phyloP scores from a whole-genome alignment of 1,139 yeast genomes.

The Dujonia santamariae region DNA sequence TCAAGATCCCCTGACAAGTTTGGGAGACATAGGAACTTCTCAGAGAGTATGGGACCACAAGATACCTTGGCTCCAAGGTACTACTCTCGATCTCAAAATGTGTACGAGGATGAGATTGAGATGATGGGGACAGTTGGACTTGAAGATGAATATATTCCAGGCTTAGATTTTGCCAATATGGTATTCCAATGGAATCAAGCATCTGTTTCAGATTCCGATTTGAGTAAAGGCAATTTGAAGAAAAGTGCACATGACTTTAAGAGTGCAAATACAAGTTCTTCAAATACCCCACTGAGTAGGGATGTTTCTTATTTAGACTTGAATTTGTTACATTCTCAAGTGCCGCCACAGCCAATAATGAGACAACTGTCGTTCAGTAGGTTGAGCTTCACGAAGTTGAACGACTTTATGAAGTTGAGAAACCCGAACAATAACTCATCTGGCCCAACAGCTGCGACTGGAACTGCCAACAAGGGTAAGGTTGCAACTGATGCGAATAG shows the following conservation, averaged over 20 bases:
- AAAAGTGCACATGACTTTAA: background rate
- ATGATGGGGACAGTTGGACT: constrained; percentile 34
- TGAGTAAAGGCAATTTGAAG: background rate
- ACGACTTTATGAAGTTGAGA: constrained; percentile 26
- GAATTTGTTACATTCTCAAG: constrained; percentile 45
- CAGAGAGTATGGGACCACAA: background rate
- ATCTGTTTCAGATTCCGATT: constrained; percentile 10
- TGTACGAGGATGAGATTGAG: constrained; percentile 15
- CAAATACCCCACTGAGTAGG: constrained; percentile 26
- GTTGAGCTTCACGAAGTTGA: constrained; percentile 19
- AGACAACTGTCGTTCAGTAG: constrained; percentile 9
- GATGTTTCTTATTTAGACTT: constrained; percentile 39
- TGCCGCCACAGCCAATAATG: constrained; percentile 44
- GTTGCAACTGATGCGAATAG: background rate
- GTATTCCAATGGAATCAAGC: constrained; percentile 35
- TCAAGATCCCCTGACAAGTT: constrained; percentile 1
- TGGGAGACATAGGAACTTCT: constrained; percentile 2
- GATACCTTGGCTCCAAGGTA: constrained; percentile 14
- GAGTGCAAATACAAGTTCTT: constrained; percentile 15
- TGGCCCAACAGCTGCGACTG: background rate
- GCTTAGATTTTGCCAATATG: constrained; percentile 50
- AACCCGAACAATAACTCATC: constrained; percentile 13
- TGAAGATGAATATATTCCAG: constrained; percentile 74
- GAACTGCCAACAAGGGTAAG: no score
- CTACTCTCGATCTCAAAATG: constrained; percentile 33